Evolutionary conservation across 495 filamentous ascomycete species (phyloP), one percentile per base, ranked within the genome.

Genomic region (Stereocaulon alpinum): DNA sequence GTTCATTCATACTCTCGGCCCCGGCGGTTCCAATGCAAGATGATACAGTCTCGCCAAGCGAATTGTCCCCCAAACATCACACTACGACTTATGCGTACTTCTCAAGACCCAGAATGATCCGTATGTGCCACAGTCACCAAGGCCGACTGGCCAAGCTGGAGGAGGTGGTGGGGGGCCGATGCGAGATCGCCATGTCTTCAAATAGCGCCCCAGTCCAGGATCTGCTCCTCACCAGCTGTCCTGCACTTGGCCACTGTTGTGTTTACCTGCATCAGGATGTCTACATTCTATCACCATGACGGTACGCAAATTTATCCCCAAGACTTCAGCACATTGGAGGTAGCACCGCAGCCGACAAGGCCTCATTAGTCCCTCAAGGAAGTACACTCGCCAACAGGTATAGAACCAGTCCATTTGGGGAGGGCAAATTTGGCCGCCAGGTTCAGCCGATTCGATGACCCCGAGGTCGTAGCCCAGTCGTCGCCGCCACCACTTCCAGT

Each of bases 241-340:
- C 30, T 27, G 30, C 47, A 49, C 7, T 29, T 49, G 29, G 15
- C 17, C 48, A 7, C 7, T n/a, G 11, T 51, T 17, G 17, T 6
- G 48, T 27, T 51, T 9, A 7, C 29, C 5, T 14, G 30, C 1
- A 50, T 17, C 24, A 32, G 9, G 27, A 50, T 50, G 47, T 0
- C 43, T n/a, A n/a, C 48, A 17, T 32, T 5, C 5, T 34, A 51
- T n/a, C 48, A 51, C 30, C 48, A 51, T 6, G 48, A 34, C n/a
- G n/a, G n/a, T 51, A 12, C 48, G 9, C 48, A 20, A 9, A 30
- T 24, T n/a, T 30, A n/a, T 7, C 48, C 48, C 18, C 24, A 51
- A 51, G 48, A 34, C 29, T 51, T 51, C 48, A 32, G 48, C 48
- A 51, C 48, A 34, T 51, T 51, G 24, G 48, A 51, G 48, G 15